phyloP scores from a whole-genome alignment of 2,329 filamentous ascomycete genomes.

The Metarhizium album region DNA sequence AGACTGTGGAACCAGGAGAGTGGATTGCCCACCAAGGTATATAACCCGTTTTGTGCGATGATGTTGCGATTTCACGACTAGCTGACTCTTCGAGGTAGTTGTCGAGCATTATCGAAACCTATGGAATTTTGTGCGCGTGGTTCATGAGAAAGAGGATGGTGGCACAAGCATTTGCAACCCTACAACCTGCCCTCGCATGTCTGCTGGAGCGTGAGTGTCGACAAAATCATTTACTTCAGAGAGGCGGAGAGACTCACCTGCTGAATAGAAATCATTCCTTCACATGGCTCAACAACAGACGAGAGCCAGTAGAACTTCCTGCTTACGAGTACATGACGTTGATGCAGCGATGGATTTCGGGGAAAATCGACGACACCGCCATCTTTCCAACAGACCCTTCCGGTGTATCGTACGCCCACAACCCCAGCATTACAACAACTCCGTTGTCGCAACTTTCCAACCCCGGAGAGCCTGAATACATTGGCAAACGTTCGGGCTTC shows the following conservation, averaged over 20 bases:
- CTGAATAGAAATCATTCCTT: constrained; percentile 70
- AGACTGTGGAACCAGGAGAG: constrained; percentile 87
- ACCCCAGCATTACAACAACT: constrained; percentile 46
- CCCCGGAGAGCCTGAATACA: constrained; percentile 58
- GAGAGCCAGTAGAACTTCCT: constrained; percentile 82
- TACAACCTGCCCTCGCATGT: constrained; percentile 80
- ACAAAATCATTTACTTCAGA: neutral
- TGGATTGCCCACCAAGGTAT: constrained; percentile 93
- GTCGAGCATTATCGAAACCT: constrained; percentile 87
- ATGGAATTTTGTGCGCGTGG: constrained; percentile 78
- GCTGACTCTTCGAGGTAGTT: constrained; percentile 40
- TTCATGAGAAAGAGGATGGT: constrained; percentile 76
- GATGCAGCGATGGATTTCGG: constrained; percentile 94
- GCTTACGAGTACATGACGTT: constrained; percentile 90
- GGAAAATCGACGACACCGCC: constrained; percentile 81
- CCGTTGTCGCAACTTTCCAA: constrained; percentile 53
- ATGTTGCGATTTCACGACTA: neutral
- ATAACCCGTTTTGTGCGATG: constrained; percentile 10
- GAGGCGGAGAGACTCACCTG: neutral
- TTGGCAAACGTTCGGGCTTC: constrained; percentile 88
- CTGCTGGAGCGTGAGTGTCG: constrained; percentile 71
- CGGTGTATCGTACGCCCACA: constrained; percentile 54
- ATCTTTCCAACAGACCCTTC: constrained; percentile 85
- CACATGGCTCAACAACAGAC: constrained; percentile 85
- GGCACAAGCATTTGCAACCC: constrained; percentile 74